Percentiles rank a stretch among this genome's conserved stretches.
These are phyloP conservation scores for Plasmodium gallinaceum DNA, from an alignment of 169 alveolate genomes.

Conservation along the genomic window DNA sequence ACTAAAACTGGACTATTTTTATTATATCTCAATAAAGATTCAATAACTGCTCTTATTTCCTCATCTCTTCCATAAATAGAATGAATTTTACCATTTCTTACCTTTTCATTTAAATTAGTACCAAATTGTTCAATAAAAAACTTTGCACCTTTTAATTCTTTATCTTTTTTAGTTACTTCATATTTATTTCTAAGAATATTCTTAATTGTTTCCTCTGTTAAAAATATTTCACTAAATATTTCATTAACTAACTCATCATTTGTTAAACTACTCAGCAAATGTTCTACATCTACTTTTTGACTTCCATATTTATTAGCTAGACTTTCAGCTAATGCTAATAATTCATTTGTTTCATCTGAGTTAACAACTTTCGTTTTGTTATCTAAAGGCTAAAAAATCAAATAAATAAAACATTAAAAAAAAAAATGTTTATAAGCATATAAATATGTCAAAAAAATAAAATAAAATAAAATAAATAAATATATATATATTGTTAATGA, in stretches of 20 bases:
- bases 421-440: not conserved
- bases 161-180: constrained; percentile 43
- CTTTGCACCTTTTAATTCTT: constrained; percentile 30
- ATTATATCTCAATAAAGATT: constrained; percentile 62
- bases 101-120: constrained; percentile 66
- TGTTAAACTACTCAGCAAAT: constrained; percentile 37
- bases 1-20: constrained; percentile 76
- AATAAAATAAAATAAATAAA: not conserved
- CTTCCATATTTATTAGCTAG: constrained; percentile 41
- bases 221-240: constrained; percentile 27
- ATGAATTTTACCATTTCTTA: constrained; percentile 67
- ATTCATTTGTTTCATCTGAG: constrained; percentile 46
- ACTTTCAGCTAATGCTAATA: constrained; percentile 56
- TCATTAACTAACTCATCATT: constrained; percentile 65
- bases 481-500: constrained; percentile 6
- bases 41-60: constrained; percentile 71
- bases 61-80: constrained; percentile 78
- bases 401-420: not conserved
- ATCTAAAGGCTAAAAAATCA: constrained; percentile 57
- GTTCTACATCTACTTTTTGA: constrained; percentile 69
- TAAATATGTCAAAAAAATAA: not conserved
- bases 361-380: constrained; percentile 16
- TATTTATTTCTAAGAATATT: constrained; percentile 26
- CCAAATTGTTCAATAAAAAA: constrained; percentile 74
- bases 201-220: constrained; percentile 56